A percentile compares a stretch with the other conserved stretches of the same genome.
Conservation (phyloP, 2,329 filamentous ascomycete genomes). For the Ascochyta koolunga region DNA sequence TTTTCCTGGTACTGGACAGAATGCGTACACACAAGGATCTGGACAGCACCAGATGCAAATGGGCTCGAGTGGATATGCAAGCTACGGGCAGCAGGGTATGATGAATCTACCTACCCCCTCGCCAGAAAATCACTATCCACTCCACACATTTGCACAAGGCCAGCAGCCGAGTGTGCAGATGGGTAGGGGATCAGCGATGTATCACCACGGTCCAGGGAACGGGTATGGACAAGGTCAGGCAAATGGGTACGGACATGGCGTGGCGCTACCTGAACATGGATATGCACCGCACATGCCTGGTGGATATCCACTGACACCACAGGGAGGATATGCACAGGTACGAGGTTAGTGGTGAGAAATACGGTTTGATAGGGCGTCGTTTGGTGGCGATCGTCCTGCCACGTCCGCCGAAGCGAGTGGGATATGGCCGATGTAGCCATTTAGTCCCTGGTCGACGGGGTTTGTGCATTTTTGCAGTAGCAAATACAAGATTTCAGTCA, state of each 20-base stretch:
- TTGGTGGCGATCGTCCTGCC: not conserved
- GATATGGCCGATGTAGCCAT: not conserved
- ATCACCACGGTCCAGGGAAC: not conserved
- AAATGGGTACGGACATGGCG: not conserved
- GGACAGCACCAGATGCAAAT: conserved; percentile 4
- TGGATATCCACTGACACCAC: not conserved
- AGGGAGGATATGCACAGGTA: not conserved
- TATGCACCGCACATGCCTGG: conserved; percentile 4
- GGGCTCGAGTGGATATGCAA: not conserved
- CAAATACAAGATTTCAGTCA: too few species aligned
- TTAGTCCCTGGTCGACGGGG: not conserved
- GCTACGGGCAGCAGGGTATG: conserved; percentile 11
- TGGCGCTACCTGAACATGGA: not conserved
- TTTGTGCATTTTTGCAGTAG: not conserved
- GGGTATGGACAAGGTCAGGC: not conserved
- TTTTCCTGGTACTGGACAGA: not conserved
- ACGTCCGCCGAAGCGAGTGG: not conserved
- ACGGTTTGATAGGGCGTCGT: not conserved
- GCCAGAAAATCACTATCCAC: not conserved
- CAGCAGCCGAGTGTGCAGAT: not conserved
- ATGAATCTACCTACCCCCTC: conserved; percentile 4
- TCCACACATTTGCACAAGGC: not conserved
- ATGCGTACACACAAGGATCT: conserved; percentile 4
- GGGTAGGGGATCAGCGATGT: not conserved
- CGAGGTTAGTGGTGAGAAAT: not conserved